Conservation (phyloP, 768 basidiomycete genomes). For the Trametes punicea region DNA sequence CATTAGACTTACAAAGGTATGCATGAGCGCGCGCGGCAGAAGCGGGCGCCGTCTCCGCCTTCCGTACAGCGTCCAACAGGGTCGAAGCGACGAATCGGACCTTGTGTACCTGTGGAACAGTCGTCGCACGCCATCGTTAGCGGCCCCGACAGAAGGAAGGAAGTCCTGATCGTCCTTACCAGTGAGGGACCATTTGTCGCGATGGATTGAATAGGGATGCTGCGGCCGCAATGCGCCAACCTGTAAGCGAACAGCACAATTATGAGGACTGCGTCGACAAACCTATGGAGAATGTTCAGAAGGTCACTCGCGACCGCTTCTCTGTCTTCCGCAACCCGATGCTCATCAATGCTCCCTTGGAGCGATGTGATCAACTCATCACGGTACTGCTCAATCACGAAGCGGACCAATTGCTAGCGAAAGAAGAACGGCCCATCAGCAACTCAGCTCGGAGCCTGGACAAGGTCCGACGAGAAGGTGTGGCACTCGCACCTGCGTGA, state of each 20-base stretch:
- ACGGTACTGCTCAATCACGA: slow-evolving; percentile 89
- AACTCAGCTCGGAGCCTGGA: slow-evolving; percentile 1
- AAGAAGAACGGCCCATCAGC: not conserved
- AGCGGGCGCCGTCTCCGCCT: slow-evolving; percentile 75
- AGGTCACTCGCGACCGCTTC: slow-evolving; percentile 87
- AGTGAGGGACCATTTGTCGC: slow-evolving; percentile 84
- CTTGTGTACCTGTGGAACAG: slow-evolving; percentile 70
- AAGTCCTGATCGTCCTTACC: slow-evolving; percentile 35
- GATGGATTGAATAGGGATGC: slow-evolving; percentile 91
- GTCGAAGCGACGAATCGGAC: slow-evolving; percentile 93
- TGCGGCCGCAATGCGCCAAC: slow-evolving; percentile 28
- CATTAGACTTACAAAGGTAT: slow-evolving; percentile 65
- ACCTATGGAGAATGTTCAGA: slow-evolving; percentile 82
- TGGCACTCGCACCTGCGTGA: slow-evolving; percentile 69
- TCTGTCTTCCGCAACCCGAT: slow-evolving; percentile 64
- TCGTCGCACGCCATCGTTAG: not conserved
- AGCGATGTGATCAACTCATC: slow-evolving; percentile 75
- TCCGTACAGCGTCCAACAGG: slow-evolving; percentile 77
- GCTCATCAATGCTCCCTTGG: slow-evolving; percentile 62
- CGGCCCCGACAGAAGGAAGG: slow-evolving; percentile 4
- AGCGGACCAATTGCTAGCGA: slow-evolving; percentile 83
- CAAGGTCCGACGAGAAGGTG: not conserved
- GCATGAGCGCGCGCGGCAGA: slow-evolving; percentile 83
- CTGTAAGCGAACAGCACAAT: slow-evolving; percentile 6
- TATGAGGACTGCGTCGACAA: slow-evolving; percentile 12